Base-by-base conservation (phyloP, 148 eudicot genomes). In the Silene conica region DNA sequence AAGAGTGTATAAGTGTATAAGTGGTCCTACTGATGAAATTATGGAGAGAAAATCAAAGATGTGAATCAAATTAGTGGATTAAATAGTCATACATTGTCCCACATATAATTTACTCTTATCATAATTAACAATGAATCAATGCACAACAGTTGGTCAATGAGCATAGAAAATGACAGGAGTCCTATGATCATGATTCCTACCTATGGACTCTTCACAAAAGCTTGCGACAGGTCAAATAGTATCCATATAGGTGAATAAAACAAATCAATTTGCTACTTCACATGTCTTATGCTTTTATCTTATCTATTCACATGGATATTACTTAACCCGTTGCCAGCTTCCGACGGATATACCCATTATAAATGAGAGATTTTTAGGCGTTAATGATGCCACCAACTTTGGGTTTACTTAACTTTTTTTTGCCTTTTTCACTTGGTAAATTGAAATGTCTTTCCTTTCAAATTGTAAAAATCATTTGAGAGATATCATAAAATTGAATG, bases 381-480 rank as follows among this genome's bases (percentile, higher is more conserved):
- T 50, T 77, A 21, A 71, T 77, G 67, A 77, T 77, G 71, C 75
- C 63, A 71, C 57, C 65, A 52, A 52, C 28, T 38, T 72, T 72
- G 56, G 70, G 2, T 6, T 5, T 38, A 38, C 43, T 38, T 38
- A 38, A 0, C 45, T 21, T 13, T 26, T 76, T 41, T 26, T 76
- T 41, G 12, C 73, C 45, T 60, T 73, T 58, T 41, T 5, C 28
- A 50, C 62, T 58, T 28, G 21, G 70, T 64, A 19, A 76, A 60
- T 52, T 55, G 59, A 8, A 54, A 22, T 71, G 45, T 78, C 18
- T 66, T 43, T 73, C 68, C 50, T 72, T 62, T 43, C 18, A 71
- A 65, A 52, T 13, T 56, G 25, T 63, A 38, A 28, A 8, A 43
- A 46, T 45, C 18, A 45, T 23, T 21, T 11, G 50, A 23, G 5